Evolutionary conservation across 495 filamentous ascomycete species (phyloP).

Genomic region (Aspergillus bridgeri): DNA sequence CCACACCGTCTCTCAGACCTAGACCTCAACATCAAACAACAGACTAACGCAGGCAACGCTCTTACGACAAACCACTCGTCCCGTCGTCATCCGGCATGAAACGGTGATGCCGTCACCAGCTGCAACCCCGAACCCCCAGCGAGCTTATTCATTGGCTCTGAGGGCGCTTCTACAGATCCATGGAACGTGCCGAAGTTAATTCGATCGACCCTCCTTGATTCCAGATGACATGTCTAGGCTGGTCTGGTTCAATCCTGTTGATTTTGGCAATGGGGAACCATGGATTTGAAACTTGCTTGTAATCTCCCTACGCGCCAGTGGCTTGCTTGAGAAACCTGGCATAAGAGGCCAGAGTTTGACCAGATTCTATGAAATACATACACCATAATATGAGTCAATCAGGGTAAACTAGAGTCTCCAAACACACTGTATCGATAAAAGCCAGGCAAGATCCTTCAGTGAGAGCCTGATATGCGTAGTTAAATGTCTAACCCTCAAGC

Average conservation of each 20-base stretch:
- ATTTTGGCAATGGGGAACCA: background rate
- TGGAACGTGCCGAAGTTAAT: background rate
- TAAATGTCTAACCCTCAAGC: background rate
- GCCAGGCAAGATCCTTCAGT: background rate
- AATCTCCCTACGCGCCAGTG: background rate
- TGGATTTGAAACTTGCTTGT: background rate
- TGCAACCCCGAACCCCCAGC: background rate
- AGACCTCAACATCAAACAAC: background rate
- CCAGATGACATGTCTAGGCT: background rate
- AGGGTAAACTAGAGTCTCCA: too few species aligned
- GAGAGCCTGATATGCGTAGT: background rate
- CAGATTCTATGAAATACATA: too few species aligned
- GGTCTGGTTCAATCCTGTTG: background rate
- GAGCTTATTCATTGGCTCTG: background rate
- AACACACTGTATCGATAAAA: background rate
- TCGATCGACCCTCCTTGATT: background rate
- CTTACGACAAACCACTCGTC: slow-evolving; percentile 7
- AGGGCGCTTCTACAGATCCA: background rate
- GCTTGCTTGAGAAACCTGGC: background rate
- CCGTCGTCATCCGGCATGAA: slow-evolving; percentile 18
- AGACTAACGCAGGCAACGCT: slow-evolving; percentile 1
- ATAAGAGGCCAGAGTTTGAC: background rate
- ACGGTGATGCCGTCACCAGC: slow-evolving; percentile 16
- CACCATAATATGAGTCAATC: too few species aligned
- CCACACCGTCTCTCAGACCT: background rate